Evolutionary conservation across 2,329 filamentous ascomycete species (phyloP).

Genomic region (Xylaria sp.): DNA sequence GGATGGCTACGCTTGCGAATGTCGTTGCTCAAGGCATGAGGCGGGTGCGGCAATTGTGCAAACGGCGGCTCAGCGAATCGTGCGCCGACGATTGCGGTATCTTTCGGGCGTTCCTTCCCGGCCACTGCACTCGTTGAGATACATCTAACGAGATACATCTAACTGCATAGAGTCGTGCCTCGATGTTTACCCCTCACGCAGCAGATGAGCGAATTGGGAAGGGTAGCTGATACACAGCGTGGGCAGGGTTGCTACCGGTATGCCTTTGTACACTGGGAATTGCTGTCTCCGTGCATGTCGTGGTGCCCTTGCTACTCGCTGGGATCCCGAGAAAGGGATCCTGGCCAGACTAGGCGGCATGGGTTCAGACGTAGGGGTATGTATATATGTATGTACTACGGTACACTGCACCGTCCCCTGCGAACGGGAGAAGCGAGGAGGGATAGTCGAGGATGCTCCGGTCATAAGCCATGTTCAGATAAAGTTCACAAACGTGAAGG

Average conservation of each 20-base stretch:
- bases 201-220: slow-evolving; percentile 54
- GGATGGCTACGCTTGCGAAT: slow-evolving; percentile 50
- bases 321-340: slow-evolving; percentile 16
- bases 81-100: slow-evolving; percentile 55
- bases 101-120: slow-evolving; percentile 61
- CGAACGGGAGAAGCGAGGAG: not conserved
- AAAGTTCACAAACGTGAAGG: slow-evolving; percentile 32
- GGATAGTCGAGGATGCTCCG: not conserved
- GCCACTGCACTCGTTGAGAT: slow-evolving; percentile 62
- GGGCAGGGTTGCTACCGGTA: slow-evolving; percentile 52
- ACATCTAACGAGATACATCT: no score
- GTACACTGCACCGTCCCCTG: no score
- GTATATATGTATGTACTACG: no score
- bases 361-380: slow-evolving; percentile 12
- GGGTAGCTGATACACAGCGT: slow-evolving; percentile 56
- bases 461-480: slow-evolving; percentile 8
- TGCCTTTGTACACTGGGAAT: slow-evolving; percentile 46
- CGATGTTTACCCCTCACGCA: slow-evolving; percentile 57
- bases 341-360: slow-evolving; percentile 4
- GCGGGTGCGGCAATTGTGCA: slow-evolving; percentile 61
- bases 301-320: slow-evolving; percentile 63
- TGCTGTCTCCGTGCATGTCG: slow-evolving; percentile 55
- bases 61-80: slow-evolving; percentile 58
- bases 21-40: slow-evolving; percentile 56
- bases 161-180: slow-evolving; percentile 62